Conservation (phyloP, 2,329 filamentous ascomycete species). For the Nectriaceae sp. region DNA sequence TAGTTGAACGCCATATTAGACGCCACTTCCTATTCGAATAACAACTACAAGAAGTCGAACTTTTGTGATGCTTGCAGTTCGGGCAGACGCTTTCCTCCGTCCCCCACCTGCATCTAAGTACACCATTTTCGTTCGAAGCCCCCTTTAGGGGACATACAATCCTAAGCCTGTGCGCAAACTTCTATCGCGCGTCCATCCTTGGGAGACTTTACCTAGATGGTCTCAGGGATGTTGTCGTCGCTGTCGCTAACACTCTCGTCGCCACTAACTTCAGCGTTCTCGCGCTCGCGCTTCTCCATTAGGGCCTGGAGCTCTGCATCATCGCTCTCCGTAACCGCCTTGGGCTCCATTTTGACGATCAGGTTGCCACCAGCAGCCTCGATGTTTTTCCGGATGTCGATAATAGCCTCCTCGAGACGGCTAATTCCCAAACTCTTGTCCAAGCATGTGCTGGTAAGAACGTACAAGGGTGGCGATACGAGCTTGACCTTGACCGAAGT, state of each 20-base stretch:
- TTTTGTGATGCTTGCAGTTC: conserved; percentile 29
- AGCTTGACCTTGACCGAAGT: conserved; percentile 98
- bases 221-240: conserved; percentile 71
- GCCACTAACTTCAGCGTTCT: conserved; percentile 97
- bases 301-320: conserved; percentile 95
- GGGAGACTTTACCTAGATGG: conserved; percentile 34
- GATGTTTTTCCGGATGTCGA: conserved; percentile 82
- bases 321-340: conserved; percentile 98
- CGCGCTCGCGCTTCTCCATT: conserved; percentile 98
- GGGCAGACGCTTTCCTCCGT: conserved; percentile 20
- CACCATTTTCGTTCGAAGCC: conserved; percentile 28
- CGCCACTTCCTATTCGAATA: conserved; percentile 28
- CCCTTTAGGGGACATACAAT: conserved; percentile 12
- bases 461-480: conserved; percentile 95
- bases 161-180: conserved; percentile 19
- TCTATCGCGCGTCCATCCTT: conserved; percentile 17
- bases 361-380: conserved; percentile 75
- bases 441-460: conserved; percentile 91
- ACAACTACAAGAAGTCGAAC: conserved; percentile 32
- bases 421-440: conserved; percentile 88
- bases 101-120: conserved; percentile 27
- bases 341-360: conserved; percentile 96
- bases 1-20: conserved; percentile 31
- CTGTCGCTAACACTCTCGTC: conserved; percentile 96
- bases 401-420: conserved; percentile 84